Percentiles rank a stretch among this genome's conserved stretches.
These are phyloP conservation scores for Xylariaceae sp. DNA, from an alignment of 2,329 filamentous ascomycete species.

Conservation along the genomic window DNA sequence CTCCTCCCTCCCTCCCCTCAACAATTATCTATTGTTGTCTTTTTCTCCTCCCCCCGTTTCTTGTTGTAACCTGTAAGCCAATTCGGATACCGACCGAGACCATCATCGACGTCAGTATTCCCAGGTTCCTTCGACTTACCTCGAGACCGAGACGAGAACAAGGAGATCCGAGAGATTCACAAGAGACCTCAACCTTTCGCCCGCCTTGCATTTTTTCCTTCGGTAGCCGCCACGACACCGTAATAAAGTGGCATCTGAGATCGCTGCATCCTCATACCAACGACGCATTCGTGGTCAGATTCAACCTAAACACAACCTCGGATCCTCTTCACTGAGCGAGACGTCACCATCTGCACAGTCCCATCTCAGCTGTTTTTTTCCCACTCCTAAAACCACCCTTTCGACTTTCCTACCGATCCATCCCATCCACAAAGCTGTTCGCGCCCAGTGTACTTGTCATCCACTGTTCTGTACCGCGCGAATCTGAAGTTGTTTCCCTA, in stretches of 20 bases:
- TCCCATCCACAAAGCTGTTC: background rate
- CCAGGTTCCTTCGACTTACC: slow-evolving; percentile 11
- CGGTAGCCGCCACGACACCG: background rate
- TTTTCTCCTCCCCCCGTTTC: slow-evolving; percentile 13
- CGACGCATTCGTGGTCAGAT: slow-evolving; percentile 33
- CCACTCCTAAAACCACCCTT: background rate
- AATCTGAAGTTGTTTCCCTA: no score
- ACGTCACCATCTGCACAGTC: slow-evolving; percentile 30
- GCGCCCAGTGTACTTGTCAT: background rate
- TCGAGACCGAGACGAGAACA: slow-evolving; percentile 9
- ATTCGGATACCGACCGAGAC: slow-evolving; percentile 10
- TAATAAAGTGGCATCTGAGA: slow-evolving; percentile 12
- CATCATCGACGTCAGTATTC: background rate
- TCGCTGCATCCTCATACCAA: slow-evolving; percentile 19
- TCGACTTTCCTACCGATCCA: background rate
- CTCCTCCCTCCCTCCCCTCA: slow-evolving; percentile 30
- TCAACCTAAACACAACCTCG: slow-evolving; percentile 21
- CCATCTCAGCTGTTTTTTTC: slow-evolving; percentile 14
- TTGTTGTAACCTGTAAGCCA: slow-evolving; percentile 17
- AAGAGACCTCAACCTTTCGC: background rate
- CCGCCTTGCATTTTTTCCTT: background rate
- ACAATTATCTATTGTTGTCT: slow-evolving; percentile 28
- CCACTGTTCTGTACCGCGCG: no score
- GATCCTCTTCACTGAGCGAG: slow-evolving; percentile 36
- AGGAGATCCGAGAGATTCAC: background rate